phyloP scores from a whole-genome alignment of 495 filamentous ascomycete species.

The Neurospora tetrasperma region DNA sequence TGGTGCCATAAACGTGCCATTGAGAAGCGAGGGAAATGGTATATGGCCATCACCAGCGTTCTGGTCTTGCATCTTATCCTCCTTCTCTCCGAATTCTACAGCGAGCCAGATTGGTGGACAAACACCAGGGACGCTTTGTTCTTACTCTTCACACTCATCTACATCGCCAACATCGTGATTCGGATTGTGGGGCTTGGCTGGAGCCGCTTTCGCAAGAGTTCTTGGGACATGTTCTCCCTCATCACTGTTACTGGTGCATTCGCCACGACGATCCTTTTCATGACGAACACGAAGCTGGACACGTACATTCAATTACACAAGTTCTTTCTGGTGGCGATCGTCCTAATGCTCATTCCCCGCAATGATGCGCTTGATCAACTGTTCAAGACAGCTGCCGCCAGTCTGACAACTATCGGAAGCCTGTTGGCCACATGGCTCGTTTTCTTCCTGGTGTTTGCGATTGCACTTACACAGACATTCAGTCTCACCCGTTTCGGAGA shows the following conservation, averaged over 20 bases:
- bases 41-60: constrained; percentile 63
- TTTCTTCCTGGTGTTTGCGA: constrained; percentile 90
- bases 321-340: constrained; percentile 82
- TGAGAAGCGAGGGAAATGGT: constrained; percentile 92
- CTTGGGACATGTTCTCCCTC: constrained; percentile 90
- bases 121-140: constrained; percentile 64
- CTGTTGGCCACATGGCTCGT: constrained; percentile 95
- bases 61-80: constrained; percentile 76
- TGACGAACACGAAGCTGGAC: constrained; percentile 43
- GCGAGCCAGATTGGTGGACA: constrained; percentile 57
- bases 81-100: constrained; percentile 77
- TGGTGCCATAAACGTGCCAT: constrained; percentile 94
- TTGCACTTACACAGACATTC: constrained; percentile 93
- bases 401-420: constrained; percentile 81
- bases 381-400: constrained; percentile 98
- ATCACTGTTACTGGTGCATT: constrained; percentile 78
- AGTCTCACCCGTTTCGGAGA: constrained; percentile 81
- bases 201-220: constrained; percentile 84
- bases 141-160: constrained; percentile 73
- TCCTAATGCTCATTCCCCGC: constrained; percentile 84
- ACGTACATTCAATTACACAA: constrained; percentile 77
- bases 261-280: constrained; percentile 59
- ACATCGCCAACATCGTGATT: constrained; percentile 74
- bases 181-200: constrained; percentile 84
- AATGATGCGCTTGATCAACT: constrained; percentile 98